Evolutionary conservation across 1,284 basidiomycete genomes (phyloP).

Genomic region (Puccinia horiana): DNA sequence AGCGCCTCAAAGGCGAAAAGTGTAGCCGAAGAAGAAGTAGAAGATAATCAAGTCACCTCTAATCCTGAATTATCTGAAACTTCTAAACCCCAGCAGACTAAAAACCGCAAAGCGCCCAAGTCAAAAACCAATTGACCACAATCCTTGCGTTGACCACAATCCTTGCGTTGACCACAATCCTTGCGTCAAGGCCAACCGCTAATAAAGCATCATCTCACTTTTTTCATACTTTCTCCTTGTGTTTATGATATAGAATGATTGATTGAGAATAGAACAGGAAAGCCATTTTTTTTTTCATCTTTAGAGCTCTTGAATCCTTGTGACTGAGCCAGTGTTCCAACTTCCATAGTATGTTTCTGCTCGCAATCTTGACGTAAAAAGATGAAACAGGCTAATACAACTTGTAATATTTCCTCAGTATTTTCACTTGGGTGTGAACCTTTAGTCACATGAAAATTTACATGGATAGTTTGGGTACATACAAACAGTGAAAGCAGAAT

Average conservation of each 20-base stretch:
- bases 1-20: not conserved
- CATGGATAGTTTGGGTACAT: too few relatives aligned
- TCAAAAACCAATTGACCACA: slow-evolving; percentile 22
- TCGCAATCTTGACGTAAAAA: not conserved
- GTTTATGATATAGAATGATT: not conserved
- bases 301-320: not conserved
- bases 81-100: not conserved
- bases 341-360: not conserved
- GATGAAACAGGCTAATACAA: too few relatives aligned
- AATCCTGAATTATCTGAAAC: not conserved
- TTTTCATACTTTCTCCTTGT: not conserved
- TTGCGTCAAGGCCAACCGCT: not conserved
- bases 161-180: not conserved
- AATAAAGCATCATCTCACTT: not conserved
- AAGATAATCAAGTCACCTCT: not conserved
- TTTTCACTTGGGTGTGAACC: too few relatives aligned
- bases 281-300: not conserved
- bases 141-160: not conserved
- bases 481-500: too few relatives aligned
- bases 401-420: too few relatives aligned
- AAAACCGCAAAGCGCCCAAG: slow-evolving; percentile 25
- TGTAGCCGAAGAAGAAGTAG: not conserved
- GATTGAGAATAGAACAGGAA: not conserved
- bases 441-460: too few relatives aligned
- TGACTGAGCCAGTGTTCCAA: not conserved